Base-by-base conservation (phyloP, 1,284 basidiomycete genomes). In the Naganishia liquefaciens region DNA sequence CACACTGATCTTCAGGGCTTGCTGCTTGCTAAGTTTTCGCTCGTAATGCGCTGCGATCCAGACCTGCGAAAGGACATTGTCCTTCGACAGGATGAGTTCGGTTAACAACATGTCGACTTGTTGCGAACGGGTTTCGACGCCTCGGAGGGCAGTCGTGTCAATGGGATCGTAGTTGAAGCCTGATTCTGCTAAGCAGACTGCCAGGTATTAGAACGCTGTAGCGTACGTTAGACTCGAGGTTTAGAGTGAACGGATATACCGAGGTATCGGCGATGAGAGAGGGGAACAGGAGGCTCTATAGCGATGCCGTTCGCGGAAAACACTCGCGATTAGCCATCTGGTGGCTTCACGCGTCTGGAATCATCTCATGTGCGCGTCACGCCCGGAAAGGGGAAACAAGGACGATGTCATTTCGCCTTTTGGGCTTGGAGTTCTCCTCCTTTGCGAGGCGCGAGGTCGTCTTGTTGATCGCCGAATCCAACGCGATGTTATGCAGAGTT, bases 41-140 rank as follows among this genome's bases (percentile, higher is more conserved):
- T 98, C 93, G 87, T 95, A 94, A 82, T 98, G 95, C 1, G 96
- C 95, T 27, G 95, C 95, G 58, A 98, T 88, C 95, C 95, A 99
- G 82, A 99, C 92, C 80, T 90, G 92, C 49, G 92, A 94, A 42
- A 99, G 83, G 9, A 94, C 91, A 54, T 95, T 95, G 66, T 92
- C 88, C 75, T 93, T 90, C 61, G 91, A 91, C 69, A 96, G 84
- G 77, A 96, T 91, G 52, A 90, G 87, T 77, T 96, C 93, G 68
- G 90, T 93, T 75, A 94, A 92, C 77, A 95, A 91, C 93, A 83
- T 82, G 28, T 44, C 33, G 51, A 30, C 2, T 46, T 10, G n/a
- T 39, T 42, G 54, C 33, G 15, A 33, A 51, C 6, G 11, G 5
- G 19, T 23, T 44, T 9, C 19, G 9, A 19, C 3, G n/a, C n/a